Percentiles rank a stretch among this genome's conserved stretches.
These are phyloP conservation scores for Geranium brycei DNA, from an alignment of 345 rosid species.

Conservation along the genomic window DNA sequence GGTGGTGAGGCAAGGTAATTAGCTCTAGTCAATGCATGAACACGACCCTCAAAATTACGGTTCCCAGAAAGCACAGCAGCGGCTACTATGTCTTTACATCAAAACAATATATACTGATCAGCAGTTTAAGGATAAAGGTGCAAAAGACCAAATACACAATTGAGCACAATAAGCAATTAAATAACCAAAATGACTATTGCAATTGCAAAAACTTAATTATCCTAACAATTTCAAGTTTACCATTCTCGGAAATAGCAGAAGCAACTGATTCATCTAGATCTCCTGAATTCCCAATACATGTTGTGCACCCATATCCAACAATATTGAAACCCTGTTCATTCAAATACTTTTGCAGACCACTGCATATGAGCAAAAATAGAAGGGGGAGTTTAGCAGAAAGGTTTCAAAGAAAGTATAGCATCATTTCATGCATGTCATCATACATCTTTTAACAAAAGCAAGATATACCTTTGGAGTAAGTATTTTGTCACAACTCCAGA, in stretches of 20 bases:
- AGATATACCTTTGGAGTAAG: constrained; percentile 42
- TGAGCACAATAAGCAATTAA: not conserved
- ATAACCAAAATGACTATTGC: not conserved
- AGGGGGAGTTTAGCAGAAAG: not conserved
- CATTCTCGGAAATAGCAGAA: constrained; percentile 28
- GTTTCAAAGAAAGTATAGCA: not conserved
- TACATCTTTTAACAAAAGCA: no score
- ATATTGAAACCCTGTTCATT: constrained; percentile 53
- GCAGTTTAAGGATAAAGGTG: not conserved
- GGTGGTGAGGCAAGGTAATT: constrained; percentile 92
- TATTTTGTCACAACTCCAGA: constrained; percentile 69
- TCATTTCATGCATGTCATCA: not conserved
- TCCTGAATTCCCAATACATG: constrained; percentile 75
- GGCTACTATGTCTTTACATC: constrained; percentile 45
- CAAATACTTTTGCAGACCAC: constrained; percentile 59
- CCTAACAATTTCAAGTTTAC: not conserved
- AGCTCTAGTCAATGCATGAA: constrained; percentile 72
- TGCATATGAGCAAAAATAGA: constrained; percentile 12
- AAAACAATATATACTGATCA: constrained; percentile 1
- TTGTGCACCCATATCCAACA: constrained; percentile 79
- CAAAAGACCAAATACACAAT: not conserved
- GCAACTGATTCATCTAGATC: constrained; percentile 52
- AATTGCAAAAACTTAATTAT: not conserved
- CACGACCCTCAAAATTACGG: constrained; percentile 79
- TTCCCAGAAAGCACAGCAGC: constrained; percentile 88